These are phyloP conservation scores for Xylaria multiplex DNA, from an alignment of 2,329 filamentous ascomycete genomes.

Conservation along the genomic window DNA sequence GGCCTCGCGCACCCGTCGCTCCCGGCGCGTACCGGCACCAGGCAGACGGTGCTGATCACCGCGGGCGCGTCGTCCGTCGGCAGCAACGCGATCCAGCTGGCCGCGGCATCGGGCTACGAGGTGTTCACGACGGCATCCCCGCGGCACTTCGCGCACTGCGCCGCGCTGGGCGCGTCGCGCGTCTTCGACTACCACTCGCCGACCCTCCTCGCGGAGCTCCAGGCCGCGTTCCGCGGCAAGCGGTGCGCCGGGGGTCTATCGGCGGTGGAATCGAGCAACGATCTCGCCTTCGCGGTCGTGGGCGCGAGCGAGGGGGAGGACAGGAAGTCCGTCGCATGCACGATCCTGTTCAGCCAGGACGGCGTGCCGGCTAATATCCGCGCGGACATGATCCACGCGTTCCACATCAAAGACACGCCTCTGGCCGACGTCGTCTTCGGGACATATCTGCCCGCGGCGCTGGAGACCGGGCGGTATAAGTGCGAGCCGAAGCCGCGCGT, in stretches of 20 bases:
- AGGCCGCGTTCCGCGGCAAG: slow-evolving; percentile 39
- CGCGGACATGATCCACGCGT: slow-evolving; percentile 41
- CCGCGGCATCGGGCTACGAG: slow-evolving; percentile 55
- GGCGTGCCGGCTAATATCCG: slow-evolving; percentile 26
- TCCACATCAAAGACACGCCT: slow-evolving; percentile 40
- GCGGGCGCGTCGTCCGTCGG: slow-evolving; percentile 60
- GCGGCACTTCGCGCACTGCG: slow-evolving; percentile 54
- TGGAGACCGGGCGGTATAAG: slow-evolving; percentile 42
- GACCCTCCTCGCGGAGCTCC: slow-evolving; percentile 47
- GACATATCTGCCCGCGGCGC: slow-evolving; percentile 44
- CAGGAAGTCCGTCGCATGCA: slow-evolving; percentile 39
- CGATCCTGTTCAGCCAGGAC: slow-evolving; percentile 22
- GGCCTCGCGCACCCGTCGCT: slow-evolving; percentile 29
- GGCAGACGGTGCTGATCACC: slow-evolving; percentile 55
- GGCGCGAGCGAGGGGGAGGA: slow-evolving; percentile 31
- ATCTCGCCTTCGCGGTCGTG: slow-evolving; percentile 39
- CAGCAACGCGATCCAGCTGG: slow-evolving; percentile 58
- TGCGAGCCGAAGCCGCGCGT: slow-evolving; percentile 44
- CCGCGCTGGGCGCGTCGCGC: slow-evolving; percentile 53
- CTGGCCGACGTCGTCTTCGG: slow-evolving; percentile 42
- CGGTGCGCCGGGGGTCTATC: slow-evolving; percentile 40
- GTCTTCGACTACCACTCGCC: slow-evolving; percentile 55
- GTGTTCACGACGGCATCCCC: slow-evolving; percentile 55
- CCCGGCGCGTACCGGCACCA: slow-evolving; percentile 1
- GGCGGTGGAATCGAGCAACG: slow-evolving; percentile 33